These are phyloP conservation scores for Hsuehochloa calcarea DNA, from an alignment of 176 grass and related monocot genomes.

Conservation along the genomic window DNA sequence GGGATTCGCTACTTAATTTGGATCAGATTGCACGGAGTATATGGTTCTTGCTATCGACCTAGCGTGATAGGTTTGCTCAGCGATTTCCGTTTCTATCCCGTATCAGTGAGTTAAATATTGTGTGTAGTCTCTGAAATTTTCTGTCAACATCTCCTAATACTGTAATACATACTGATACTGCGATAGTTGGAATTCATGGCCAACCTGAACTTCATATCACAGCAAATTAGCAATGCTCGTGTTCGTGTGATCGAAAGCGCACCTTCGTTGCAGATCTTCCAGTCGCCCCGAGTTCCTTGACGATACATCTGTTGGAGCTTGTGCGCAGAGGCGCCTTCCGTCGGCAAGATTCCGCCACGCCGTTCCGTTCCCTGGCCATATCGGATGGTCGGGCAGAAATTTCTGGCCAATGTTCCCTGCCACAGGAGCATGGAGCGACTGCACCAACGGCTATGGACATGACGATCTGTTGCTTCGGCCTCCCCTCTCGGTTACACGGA, in stretches of 20 bases:
- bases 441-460: neutral
- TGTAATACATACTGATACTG: neutral
- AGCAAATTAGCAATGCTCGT: neutral
- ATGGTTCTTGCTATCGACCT: neutral
- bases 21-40: neutral
- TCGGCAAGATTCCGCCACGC: slow-evolving; percentile 31
- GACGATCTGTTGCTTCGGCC: neutral
- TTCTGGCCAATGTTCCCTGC: neutral
- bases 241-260: neutral
- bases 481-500: neutral
- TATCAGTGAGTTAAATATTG: neutral
- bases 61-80: neutral
- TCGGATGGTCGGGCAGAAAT: slow-evolving; percentile 7
- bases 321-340: neutral
- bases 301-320: neutral
- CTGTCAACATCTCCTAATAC: neutral
- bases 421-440: neutral
- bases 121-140: too few species aligned
- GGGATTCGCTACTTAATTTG: neutral
- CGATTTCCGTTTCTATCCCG: neutral
- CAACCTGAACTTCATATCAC: neutral
- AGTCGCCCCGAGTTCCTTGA: neutral
- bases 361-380: slow-evolving; percentile 1
- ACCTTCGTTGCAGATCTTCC: neutral
- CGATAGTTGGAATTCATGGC: neutral